Conservation (phyloP, 1,284 basidiomycete genomes). For the Coniophora puteana region DNA sequence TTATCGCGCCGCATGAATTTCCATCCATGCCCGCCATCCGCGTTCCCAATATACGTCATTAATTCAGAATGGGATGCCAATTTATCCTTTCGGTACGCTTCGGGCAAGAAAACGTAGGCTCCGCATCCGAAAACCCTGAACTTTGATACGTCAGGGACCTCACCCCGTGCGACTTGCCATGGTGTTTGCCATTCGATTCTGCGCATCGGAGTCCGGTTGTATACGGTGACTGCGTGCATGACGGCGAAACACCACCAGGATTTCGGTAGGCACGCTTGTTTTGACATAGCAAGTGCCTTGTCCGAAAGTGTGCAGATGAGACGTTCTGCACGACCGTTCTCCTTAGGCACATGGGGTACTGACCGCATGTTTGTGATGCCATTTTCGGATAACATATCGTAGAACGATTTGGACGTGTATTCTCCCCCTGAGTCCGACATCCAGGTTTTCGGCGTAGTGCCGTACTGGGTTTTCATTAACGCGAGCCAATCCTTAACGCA, state of each 20-base stretch:
- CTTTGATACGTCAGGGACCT: not conserved
- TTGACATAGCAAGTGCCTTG: constrained; percentile 18
- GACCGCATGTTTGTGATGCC: constrained; percentile 7
- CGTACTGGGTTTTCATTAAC: constrained; percentile 22
- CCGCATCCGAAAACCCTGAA: not conserved
- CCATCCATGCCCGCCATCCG: no score
- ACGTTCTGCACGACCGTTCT: constrained; percentile 14
- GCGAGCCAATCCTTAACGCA: no score
- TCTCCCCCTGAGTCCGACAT: constrained; percentile 18
- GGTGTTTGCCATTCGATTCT: constrained; percentile 4
- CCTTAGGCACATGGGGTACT: constrained; percentile 9
- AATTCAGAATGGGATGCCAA: not conserved
- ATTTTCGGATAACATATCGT: constrained; percentile 8
- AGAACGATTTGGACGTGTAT: constrained; percentile 10
- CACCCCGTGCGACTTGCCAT: not conserved
- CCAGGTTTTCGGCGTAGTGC: constrained; percentile 12
- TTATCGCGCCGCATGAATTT: no score
- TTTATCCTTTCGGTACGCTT: not conserved
- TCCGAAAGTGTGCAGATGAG: constrained; percentile 9
- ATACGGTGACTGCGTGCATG: constrained; percentile 17
- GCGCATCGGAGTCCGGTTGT: constrained; percentile 20
- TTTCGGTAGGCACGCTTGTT: constrained; percentile 17
- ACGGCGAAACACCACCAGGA: constrained; percentile 23
- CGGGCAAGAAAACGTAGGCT: no score
- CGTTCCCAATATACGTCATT: not conserved